Conservation (phyloP, 106 monocot species). For the Dendrobium huoshanense region DNA sequence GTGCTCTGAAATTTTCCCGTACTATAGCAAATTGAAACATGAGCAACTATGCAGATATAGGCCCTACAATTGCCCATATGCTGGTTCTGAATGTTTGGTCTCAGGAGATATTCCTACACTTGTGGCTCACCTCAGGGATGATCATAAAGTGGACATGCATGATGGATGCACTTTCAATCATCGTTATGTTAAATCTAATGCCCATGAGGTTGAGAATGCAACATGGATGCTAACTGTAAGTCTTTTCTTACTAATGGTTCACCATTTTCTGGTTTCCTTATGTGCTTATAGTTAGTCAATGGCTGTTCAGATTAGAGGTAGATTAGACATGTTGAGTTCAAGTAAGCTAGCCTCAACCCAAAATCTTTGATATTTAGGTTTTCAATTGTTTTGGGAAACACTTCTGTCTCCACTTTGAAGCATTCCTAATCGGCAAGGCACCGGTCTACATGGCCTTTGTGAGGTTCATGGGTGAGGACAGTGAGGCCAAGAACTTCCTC, state of each 20-base stretch:
- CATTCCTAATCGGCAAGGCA: background rate
- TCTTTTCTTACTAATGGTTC: background rate
- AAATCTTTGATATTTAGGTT: background rate
- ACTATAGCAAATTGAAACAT: slow-evolving; percentile 4
- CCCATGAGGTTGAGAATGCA: slow-evolving; percentile 5
- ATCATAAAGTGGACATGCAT: slow-evolving; percentile 6
- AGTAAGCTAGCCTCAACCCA: background rate
- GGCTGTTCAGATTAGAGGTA: background rate
- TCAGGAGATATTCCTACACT: slow-evolving; percentile 2
- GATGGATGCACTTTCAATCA: slow-evolving; percentile 5
- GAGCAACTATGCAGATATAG: background rate
- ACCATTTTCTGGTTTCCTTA: background rate
- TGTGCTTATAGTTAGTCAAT: background rate
- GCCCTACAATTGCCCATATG: slow-evolving; percentile 1
- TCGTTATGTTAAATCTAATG: slow-evolving; percentile 6
- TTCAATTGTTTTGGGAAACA: slow-evolving; percentile 4
- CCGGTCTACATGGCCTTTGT: slow-evolving; percentile 1
- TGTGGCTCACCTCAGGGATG: slow-evolving; percentile 2
- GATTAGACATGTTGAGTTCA: background rate
- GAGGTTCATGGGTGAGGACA: slow-evolving; percentile 1
- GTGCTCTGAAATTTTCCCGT: background rate
- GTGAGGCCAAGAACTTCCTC: background rate
- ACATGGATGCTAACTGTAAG: slow-evolving; percentile 5
- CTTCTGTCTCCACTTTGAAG: slow-evolving; percentile 2
- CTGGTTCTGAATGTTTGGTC: slow-evolving; percentile 3